Evolutionary conservation across 2,329 filamentous ascomycete species (phyloP).

Genomic region (Colletotrichum echinochloae): DNA sequence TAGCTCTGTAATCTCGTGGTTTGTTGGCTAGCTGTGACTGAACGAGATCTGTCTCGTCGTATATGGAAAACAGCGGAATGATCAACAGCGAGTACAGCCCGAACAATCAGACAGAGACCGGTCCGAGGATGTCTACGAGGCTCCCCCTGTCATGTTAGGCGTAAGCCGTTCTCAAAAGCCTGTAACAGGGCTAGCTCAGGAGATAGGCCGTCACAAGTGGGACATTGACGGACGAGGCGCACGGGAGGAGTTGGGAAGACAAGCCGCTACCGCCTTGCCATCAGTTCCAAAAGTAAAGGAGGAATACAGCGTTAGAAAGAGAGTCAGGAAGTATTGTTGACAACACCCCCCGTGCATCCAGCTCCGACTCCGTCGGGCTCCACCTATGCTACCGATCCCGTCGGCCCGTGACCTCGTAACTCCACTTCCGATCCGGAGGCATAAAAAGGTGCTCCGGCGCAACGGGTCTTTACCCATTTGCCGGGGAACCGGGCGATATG

Average conservation of each 20-base stretch:
- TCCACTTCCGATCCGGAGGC: constrained; percentile 10
- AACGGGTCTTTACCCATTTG: constrained; percentile 6
- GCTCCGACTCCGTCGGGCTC: constrained; percentile 15
- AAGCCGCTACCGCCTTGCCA: background rate
- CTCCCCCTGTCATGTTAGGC: background rate
- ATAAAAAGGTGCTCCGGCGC: background rate
- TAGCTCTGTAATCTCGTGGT: background rate
- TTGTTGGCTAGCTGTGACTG: background rate
- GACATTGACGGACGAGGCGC: constrained; percentile 11
- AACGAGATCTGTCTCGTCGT: background rate
- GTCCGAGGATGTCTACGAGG: background rate
- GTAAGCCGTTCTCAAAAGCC: constrained; percentile 1
- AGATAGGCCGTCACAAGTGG: background rate
- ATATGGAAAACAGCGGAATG: background rate
- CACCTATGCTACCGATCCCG: constrained; percentile 6
- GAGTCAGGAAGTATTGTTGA: background rate
- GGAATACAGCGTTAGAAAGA: background rate
- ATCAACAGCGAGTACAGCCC: background rate
- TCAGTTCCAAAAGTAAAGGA: background rate
- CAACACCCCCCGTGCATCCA: constrained; percentile 4
- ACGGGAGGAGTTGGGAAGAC: background rate
- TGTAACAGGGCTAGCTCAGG: background rate
- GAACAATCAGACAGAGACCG: background rate
- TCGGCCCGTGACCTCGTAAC: background rate
- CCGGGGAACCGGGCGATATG: background rate